Evolutionary conservation across 192 early-diverging fungal genomes (phyloP).

Genomic region (Physocladia obscura): DNA sequence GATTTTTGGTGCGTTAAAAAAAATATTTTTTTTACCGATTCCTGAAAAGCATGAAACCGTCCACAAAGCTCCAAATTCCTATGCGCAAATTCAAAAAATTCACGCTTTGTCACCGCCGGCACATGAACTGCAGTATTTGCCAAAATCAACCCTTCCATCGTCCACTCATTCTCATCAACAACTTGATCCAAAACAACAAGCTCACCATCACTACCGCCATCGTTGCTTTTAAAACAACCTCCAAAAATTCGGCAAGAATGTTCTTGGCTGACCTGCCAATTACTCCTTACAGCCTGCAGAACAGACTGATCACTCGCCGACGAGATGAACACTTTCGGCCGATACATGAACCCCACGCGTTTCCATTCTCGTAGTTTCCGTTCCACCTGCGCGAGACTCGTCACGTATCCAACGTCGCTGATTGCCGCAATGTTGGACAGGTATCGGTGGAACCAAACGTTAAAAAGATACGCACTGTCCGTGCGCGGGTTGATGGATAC

Average conservation of each 20-base stretch:
- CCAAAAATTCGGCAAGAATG: not conserved
- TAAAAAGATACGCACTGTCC: not conserved
- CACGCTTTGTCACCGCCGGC: not conserved
- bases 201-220: not conserved
- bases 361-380: not conserved
- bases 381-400: not conserved
- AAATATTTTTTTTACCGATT: not conserved
- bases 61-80: constrained; percentile 5
- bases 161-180: not conserved
- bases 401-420: not conserved
- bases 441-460: constrained; percentile 7
- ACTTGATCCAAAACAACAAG: not conserved
- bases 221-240: not conserved
- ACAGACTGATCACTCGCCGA: not conserved
- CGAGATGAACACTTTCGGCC: constrained; percentile 1
- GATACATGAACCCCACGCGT: not conserved
- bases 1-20: not conserved
- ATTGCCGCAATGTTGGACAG: not conserved
- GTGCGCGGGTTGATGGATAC: not conserved
- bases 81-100: not conserved
- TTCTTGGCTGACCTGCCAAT: not conserved
- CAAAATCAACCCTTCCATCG: not conserved
- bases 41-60: constrained; percentile 8
- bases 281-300: not conserved
- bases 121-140: not conserved